Percentiles rank a stretch among this genome's conserved stretches.
phyloP scores from a whole-genome alignment of 768 basidiomycete genomes.

The Tephrocybe sp. region DNA sequence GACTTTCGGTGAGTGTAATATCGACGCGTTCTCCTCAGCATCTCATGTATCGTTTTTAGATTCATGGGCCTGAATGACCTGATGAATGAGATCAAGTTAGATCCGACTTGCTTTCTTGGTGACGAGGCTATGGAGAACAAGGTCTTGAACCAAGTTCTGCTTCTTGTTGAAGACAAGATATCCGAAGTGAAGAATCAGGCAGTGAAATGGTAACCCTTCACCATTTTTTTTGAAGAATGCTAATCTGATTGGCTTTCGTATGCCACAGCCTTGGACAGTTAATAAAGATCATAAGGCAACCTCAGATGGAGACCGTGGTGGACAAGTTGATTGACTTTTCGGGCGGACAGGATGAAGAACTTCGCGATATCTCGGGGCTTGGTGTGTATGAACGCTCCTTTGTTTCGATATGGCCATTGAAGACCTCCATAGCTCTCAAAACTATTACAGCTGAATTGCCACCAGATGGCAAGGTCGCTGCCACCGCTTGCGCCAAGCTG shows the following conservation, averaged over 20 bases:
- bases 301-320: slow-evolving; percentile 81
- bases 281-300: slow-evolving; percentile 83
- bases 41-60: slow-evolving; percentile 38
- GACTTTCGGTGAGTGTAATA: slow-evolving; percentile 66
- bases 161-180: slow-evolving; percentile 89
- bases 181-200: slow-evolving; percentile 98
- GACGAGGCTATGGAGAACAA: slow-evolving; percentile 87
- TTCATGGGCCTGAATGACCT: slow-evolving; percentile 98
- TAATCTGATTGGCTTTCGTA: slow-evolving; percentile 12
- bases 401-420: background rate
- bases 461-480: slow-evolving; percentile 74
- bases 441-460: slow-evolving; percentile 92
- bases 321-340: slow-evolving; percentile 88
- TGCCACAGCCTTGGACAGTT: slow-evolving; percentile 75
- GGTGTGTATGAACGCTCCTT: slow-evolving; percentile 48
- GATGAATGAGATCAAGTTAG: slow-evolving; percentile 81
- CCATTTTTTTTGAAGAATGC: background rate
- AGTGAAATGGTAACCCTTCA: slow-evolving; percentile 75
- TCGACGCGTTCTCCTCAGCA: slow-evolving; percentile 23
- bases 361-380: slow-evolving; percentile 90
- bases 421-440: slow-evolving; percentile 67
- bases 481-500: slow-evolving; percentile 78
- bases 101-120: slow-evolving; percentile 70
- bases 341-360: slow-evolving; percentile 83
- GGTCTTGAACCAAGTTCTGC: slow-evolving; percentile 79